A percentile compares a stretch with the other conserved stretches of the same genome.
phyloP scores from a whole-genome alignment of 2,329 filamentous ascomycete species.

The Tolypocladium guangdongense region DNA sequence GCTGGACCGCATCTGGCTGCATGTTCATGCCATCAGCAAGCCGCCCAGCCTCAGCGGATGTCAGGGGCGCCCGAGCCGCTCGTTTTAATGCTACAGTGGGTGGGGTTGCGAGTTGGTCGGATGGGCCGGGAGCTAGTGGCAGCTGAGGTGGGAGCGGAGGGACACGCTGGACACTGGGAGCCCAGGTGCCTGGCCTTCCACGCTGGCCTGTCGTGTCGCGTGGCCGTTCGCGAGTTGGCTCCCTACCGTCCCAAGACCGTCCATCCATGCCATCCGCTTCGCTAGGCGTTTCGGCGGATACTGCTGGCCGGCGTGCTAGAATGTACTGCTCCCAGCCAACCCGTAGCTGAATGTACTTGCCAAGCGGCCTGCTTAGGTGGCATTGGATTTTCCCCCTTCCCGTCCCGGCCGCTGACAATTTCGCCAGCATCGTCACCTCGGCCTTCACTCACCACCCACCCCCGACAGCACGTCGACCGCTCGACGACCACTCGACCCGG shows the following conservation, averaged over 20 bases:
- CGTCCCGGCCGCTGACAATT: background rate
- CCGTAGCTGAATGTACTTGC: background rate
- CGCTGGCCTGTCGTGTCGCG: too few relatives aligned
- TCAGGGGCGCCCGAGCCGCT: background rate
- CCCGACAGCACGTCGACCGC: background rate
- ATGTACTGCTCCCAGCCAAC: background rate
- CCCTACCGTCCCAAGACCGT: background rate
- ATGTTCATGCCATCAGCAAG: background rate
- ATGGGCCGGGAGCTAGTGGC: slow-evolving; percentile 8
- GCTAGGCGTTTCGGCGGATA: background rate
- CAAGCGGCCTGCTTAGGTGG: background rate
- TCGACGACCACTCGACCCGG: background rate
- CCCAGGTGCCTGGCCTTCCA: too few relatives aligned
- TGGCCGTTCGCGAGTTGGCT: background rate
- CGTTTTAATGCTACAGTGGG: background rate
- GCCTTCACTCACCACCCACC: background rate
- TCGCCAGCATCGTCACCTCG: background rate
- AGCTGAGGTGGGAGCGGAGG: background rate
- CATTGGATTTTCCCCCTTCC: background rate
- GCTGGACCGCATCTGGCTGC: background rate
- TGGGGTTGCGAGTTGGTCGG: slow-evolving; percentile 5
- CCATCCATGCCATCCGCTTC: background rate
- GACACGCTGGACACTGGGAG: too few relatives aligned
- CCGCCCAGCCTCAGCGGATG: background rate
- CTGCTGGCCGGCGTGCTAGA: background rate